Conservation (phyloP, 208 protist species). For the Trypanosoma congolense region DNA sequence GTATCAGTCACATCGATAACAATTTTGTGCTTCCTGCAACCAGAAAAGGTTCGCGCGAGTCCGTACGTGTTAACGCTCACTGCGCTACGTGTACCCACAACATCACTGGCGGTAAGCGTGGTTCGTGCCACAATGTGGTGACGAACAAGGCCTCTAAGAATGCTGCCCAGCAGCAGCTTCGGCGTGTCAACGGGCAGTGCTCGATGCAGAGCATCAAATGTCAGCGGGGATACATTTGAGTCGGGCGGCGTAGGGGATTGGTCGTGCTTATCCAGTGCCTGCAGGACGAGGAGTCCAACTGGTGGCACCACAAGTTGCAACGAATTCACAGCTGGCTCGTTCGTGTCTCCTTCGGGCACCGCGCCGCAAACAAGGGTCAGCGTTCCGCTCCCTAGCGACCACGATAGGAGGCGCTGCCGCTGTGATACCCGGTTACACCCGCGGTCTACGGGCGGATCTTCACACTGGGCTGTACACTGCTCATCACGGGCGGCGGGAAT, state of each 20-base stretch:
- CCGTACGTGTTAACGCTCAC: constrained; percentile 33
- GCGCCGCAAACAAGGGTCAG: constrained; percentile 9
- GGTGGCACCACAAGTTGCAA: constrained; percentile 42
- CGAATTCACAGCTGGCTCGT: neutral
- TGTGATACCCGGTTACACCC: constrained; percentile 4
- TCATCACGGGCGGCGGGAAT: neutral
- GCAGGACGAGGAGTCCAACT: constrained; percentile 43
- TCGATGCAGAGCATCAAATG: constrained; percentile 44
- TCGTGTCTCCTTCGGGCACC: neutral
- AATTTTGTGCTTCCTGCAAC: constrained; percentile 30
- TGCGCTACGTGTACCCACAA: neutral
- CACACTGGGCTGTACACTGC: neutral
- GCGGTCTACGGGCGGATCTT: neutral
- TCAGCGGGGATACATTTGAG: constrained; percentile 8
- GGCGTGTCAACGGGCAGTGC: constrained; percentile 36
- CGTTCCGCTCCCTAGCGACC: constrained; percentile 12
- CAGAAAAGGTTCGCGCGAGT: constrained; percentile 26
- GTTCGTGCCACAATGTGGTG: constrained; percentile 45
- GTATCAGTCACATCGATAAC: constrained; percentile 36
- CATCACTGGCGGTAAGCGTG: constrained; percentile 3
- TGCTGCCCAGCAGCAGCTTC: constrained; percentile 39
- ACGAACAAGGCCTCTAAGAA: constrained; percentile 49
- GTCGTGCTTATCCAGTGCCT: constrained; percentile 37
- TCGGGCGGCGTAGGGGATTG: neutral
- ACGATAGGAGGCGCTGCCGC: constrained; percentile 27